These are phyloP conservation scores for Penicillium cataractarum DNA, from an alignment of 495 filamentous ascomycete species.

Conservation along the genomic window DNA sequence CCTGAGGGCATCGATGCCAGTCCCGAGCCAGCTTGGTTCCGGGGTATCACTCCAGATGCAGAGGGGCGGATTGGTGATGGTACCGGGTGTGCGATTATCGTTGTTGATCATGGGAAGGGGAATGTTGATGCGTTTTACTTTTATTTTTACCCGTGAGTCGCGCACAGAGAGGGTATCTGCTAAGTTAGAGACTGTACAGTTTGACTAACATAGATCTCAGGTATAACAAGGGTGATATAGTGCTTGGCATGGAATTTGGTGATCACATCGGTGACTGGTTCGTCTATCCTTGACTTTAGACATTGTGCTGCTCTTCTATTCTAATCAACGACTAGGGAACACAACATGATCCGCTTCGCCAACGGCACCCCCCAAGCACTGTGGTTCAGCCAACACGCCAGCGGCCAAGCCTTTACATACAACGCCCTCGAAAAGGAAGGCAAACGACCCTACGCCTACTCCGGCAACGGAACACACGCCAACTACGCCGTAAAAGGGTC, in stretches of 20 bases:
- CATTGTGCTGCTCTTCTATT: background rate
- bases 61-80: slow-evolving; percentile 52
- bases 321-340: slow-evolving; percentile 48
- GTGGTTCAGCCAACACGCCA: slow-evolving; percentile 67
- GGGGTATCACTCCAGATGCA: slow-evolving; percentile 50
- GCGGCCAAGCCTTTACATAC: slow-evolving; percentile 67
- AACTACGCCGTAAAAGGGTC: slow-evolving; percentile 59
- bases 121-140: slow-evolving; percentile 69
- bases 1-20: slow-evolving; percentile 55
- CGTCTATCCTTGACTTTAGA: background rate
- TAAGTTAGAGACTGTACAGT: accelerated
- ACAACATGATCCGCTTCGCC: slow-evolving; percentile 69
- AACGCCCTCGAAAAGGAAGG: slow-evolving; percentile 54
- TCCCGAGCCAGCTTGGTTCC: slow-evolving; percentile 57
- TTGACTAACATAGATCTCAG: slow-evolving; percentile 14
- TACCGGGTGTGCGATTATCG: slow-evolving; percentile 54
- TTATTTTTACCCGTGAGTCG: slow-evolving; percentile 64
- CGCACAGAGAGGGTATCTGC: background rate
- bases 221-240: slow-evolving; percentile 54
- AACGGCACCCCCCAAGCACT: slow-evolving; percentile 59
- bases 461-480: slow-evolving; percentile 60
- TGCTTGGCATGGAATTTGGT: slow-evolving; percentile 56
- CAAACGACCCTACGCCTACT: slow-evolving; percentile 56
- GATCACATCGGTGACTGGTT: slow-evolving; percentile 69
- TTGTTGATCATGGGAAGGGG: slow-evolving; percentile 57